Percentiles rank a stretch among this genome's conserved stretches.
These are phyloP conservation scores for Neonectria sp. DNA, from an alignment of 2,329 filamentous ascomycete species.

Conservation along the genomic window DNA sequence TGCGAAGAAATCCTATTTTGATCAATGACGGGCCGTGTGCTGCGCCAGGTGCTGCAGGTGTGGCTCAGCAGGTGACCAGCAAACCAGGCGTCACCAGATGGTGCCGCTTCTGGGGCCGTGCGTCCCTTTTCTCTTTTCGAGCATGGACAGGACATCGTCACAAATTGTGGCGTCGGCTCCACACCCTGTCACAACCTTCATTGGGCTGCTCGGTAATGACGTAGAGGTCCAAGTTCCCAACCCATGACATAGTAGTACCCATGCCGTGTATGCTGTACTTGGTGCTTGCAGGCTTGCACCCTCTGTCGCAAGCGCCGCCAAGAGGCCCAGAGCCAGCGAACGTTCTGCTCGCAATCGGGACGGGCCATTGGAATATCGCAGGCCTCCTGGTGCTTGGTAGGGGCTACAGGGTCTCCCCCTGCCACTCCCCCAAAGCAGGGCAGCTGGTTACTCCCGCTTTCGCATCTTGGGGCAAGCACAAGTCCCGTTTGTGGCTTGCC, in stretches of 20 bases:
- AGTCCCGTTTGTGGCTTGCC: conserved; percentile 9
- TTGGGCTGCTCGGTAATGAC: conserved; percentile 37
- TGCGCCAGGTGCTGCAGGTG: conserved; percentile 30
- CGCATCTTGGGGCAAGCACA: conserved; percentile 1
- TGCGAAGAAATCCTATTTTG: background rate
- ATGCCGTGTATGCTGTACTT: background rate
- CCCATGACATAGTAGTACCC: conserved; percentile 16
- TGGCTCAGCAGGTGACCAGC: conserved; percentile 23
- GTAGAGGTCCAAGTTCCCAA: conserved; percentile 25
- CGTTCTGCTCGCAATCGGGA: conserved; percentile 1
- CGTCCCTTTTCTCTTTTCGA: background rate
- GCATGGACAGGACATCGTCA: conserved; percentile 16
- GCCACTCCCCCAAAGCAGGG: conserved; percentile 6
- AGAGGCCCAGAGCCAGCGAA: conserved; percentile 7
- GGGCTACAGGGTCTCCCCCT: background rate
- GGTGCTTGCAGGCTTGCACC: conserved; percentile 3
- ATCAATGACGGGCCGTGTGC: conserved; percentile 26
- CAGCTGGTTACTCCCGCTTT: conserved; percentile 3
- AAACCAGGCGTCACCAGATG: conserved; percentile 11
- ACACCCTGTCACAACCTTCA: conserved; percentile 13
- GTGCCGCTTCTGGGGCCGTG: conserved; percentile 18
- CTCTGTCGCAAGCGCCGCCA: conserved; percentile 15
- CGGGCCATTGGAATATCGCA: conserved; percentile 14
- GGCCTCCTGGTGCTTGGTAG: background rate
- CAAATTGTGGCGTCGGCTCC: conserved; percentile 27